Base-by-base conservation (phyloP, 257 asterid species). In the Ophiorrhiza pumila region DNA sequence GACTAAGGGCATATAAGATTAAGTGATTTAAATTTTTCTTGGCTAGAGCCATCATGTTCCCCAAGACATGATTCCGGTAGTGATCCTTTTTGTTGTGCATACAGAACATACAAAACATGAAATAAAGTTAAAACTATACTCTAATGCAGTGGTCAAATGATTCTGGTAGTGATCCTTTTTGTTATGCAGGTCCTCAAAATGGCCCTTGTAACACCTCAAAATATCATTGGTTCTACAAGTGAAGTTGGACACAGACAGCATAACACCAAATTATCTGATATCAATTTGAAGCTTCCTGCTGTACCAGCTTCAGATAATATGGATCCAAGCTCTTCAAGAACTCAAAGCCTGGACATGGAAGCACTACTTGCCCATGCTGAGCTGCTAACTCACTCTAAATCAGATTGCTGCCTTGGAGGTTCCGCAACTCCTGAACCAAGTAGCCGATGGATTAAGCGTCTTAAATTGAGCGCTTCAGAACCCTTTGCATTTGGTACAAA, bases 341-440 rank as follows among this genome's bases (percentile, higher is more conserved):
- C 98, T 57, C 87, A 90, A 80, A 90, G 96, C 84, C 74, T 92
- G 79, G 98, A 90, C 58, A 79, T 87, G 85, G 95, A 89, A 72
- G 62, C 71, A 34, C 79, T 83, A 50, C 71, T 85, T 20, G 84
- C 80, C 25, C 84, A 81, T 71, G 81, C 88, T 39, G 89, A 86
- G 71, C 87, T 68, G 58, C 80, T 82, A 57, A 79, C 74, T 39
- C 72, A 72, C 39, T 83, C 85, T 43, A 84, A 81, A 35, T 60
- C 76, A 13, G 59, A 56, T 61, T 39, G 68, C 25, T 46, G 31
- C 49, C 71, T 32, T 4, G 76, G 74, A 14, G 70, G 57, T 73
- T 72, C 73, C 61, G 66, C 61, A 25, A 69, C 75, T 55, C 76
- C 61, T 27, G 89, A 88, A 61, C 90, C 93, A 34, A 70, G 85